Base-by-base conservation (phyloP, 345 rosid species). In the Excoecaria cochinchinensis region DNA sequence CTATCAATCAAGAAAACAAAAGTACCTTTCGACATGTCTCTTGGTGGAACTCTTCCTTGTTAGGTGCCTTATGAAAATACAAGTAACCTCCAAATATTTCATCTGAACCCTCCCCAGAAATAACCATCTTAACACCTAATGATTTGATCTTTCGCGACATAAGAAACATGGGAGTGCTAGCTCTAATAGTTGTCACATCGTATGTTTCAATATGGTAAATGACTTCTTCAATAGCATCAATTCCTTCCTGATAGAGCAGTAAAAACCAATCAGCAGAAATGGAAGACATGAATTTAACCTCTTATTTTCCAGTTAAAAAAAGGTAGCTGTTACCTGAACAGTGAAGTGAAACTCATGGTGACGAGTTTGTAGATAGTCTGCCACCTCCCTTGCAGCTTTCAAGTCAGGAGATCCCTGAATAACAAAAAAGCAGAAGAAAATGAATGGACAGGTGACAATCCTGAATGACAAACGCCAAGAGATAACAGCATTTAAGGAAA, bases 91-190 rank as follows among this genome's bases (percentile, higher is more conserved):
- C 97, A 84, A 92, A 92, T 14, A 90, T 90, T 76, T 92, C 97
- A 79, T 92, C 97, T 9, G 97, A 92, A 42, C 97, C 94, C 83
- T 92, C 97, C 67, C 97, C 97, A 71, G 97, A 92, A 52, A 92
- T 77, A 78, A 92, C 97, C 97, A 92, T 92, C 82, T 92, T 92
- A 61, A 90, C 97, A 72, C 97, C 94, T 70, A 92, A 87, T 19
- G 97, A 92, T 82, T 89, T 92, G 79, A 92, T 89, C 85, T 92
- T 92, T 73, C 94, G 85, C 9, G 97, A 92, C 97, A 92, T 92
- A 16, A 92, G 92, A 87, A 92, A 92, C 97, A 92, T 90, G 3
- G 94, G 97, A 40, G 94, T 90, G 85, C 97, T 92, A 58, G 97
- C 97, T 83, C 97, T 90, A 79, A 92, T 67, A 13, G 93, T 92